Evolutionary conservation across 805 yeast genomes (phyloP), one percentile per base, ranked within the genome.

Genomic region (Pichia deserticola): DNA sequence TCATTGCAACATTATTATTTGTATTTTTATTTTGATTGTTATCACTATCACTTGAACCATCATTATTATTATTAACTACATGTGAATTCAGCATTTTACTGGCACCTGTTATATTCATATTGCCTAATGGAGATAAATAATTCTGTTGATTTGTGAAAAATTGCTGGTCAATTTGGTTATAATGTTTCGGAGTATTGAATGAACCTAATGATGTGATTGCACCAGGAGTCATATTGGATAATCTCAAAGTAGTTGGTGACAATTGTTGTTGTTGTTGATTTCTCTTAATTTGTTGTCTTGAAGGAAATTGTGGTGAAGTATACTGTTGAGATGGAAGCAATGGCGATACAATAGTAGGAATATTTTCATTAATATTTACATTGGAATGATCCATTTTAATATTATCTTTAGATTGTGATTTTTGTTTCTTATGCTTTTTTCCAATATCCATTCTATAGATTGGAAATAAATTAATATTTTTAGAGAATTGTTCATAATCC

Each of bases 361-460:
- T 35, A 34, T 27, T 36, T 30, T 29, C 36, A 30, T 9, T 45
- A 25, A 30, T 12, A 7, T 32, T 33, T 10, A 8, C 15, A 30
- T n/a, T n/a, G 11, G 35, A 30, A 3, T 15, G 5, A 15, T 29
- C 39, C 10, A 15, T 20, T 10, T 34, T 25, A 6, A 25, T 25
- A 38, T 27, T 39, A 7, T 15, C 7, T n/a, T 7, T 8, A 9
- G 20, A 5, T 1, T 36, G 28, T 1, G 7, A 12, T n/a, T 36
- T 36, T 38, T 27, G 12, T 36, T 36, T n/a, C 4, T 27, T 29
- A n/a, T 15, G 43, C 12, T 28, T 34, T 11, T 30, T 44, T 5
- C 40, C 38, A 9, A 51, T 45, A n/a, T 48, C 49, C 47, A 51
- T 32, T 27, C 49, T 36, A 42, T 51, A 51, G 33, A 51, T 25